A percentile compares a stretch with the other conserved stretches of the same genome.
phyloP scores from a whole-genome alignment of 2,329 filamentous ascomycete genomes.

The Alternaria ventricosa region DNA sequence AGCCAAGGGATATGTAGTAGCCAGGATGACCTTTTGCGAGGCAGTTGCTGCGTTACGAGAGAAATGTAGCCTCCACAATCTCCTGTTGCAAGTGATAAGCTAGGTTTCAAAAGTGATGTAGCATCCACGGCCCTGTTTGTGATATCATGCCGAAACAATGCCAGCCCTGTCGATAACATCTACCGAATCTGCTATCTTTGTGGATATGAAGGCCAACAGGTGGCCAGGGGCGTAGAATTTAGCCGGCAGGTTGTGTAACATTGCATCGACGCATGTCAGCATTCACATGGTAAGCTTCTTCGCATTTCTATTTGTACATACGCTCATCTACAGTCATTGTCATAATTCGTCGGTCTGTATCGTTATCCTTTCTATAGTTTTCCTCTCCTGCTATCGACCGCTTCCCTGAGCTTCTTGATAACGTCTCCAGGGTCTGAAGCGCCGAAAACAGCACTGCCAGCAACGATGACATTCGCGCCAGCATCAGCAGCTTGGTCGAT shows the following conservation, averaged over 20 bases:
- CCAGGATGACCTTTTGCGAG: background rate
- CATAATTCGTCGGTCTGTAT: background rate
- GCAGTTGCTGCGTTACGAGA: background rate
- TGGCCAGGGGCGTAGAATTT: background rate
- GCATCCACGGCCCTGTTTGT: background rate
- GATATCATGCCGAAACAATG: background rate
- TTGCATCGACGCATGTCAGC: conserved; percentile 14
- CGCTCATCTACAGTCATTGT: background rate
- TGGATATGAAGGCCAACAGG: background rate
- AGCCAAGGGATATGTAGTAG: background rate
- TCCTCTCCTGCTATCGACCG: conserved; percentile 70
- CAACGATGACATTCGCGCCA: conserved; percentile 97
- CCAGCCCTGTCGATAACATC: background rate
- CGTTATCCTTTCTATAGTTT: conserved; percentile 31
- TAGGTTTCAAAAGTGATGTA: background rate
- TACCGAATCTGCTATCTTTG: background rate
- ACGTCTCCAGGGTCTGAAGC: conserved; percentile 87
- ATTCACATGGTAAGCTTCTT: background rate
- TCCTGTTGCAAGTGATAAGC: background rate
- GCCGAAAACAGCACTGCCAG: conserved; percentile 93
- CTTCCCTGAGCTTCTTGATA: conserved; percentile 78
- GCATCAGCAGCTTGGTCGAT: conserved; percentile 95
- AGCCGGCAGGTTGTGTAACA: conserved; percentile 10
- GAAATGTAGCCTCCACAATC: background rate
- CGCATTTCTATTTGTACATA: background rate